phyloP scores from a whole-genome alignment of 371 early-diverging fungal genomes.

The Nematocida ausubeli region DNA sequence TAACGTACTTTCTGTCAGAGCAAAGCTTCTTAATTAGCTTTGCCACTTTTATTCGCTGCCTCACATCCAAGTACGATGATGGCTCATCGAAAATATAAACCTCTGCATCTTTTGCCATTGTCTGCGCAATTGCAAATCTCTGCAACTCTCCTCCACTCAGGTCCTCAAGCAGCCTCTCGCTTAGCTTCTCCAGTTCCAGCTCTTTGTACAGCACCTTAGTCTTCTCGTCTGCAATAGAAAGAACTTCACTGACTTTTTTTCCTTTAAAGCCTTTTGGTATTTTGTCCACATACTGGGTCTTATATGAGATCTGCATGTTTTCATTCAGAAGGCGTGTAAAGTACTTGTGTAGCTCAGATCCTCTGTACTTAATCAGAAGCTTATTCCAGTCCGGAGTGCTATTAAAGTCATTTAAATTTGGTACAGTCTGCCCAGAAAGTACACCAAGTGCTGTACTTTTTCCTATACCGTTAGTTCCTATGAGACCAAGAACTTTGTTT shows the following conservation, averaged over 20 bases:
- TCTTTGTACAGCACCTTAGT: conserved; percentile 67
- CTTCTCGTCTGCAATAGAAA: conserved; percentile 74
- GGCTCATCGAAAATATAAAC: conserved; percentile 99
- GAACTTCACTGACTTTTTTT: conserved; percentile 66
- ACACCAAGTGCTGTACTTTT: conserved; percentile 92
- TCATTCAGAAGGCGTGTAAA: conserved; percentile 85
- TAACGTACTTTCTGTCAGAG: conserved; percentile 76
- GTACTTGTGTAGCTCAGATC: conserved; percentile 95
- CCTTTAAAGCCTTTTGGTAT: conserved; percentile 82
- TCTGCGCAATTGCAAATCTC: conserved; percentile 88
- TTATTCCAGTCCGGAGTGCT: conserved; percentile 89
- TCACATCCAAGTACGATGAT: conserved; percentile 94
- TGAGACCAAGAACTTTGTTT: conserved; percentile 93
- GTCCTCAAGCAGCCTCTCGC: conserved; percentile 79
- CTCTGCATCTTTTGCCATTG: conserved; percentile 80
- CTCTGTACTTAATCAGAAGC: conserved; percentile 90
- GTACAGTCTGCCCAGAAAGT: conserved; percentile 88
- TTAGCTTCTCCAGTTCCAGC: conserved; percentile 75
- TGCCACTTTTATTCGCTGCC: conserved; percentile 95
- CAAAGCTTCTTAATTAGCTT: conserved; percentile 82
- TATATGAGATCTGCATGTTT: conserved; percentile 74
- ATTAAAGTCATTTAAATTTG: conserved; percentile 79
- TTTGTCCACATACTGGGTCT: conserved; percentile 94
- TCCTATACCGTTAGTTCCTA: conserved; percentile 98
- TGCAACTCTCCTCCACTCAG: conserved; percentile 98